Conservation (phyloP, 2,329 filamentous ascomycete species). For the Balansia obtecta region DNA sequence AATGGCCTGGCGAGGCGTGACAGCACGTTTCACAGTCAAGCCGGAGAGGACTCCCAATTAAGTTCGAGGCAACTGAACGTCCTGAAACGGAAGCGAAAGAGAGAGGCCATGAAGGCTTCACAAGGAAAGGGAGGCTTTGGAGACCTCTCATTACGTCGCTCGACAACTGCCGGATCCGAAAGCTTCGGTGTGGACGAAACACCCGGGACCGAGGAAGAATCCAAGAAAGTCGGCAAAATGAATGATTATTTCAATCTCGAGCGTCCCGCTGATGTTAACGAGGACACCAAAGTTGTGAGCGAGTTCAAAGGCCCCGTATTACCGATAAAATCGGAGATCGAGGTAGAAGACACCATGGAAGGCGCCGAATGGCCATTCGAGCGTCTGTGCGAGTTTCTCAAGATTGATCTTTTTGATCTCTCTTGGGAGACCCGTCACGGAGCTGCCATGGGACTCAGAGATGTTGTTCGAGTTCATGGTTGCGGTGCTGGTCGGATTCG, state of each 20-base stretch:
- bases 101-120: constrained; percentile 73
- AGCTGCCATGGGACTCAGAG: constrained; percentile 86
- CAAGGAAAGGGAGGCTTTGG: constrained; percentile 82
- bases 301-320: constrained; percentile 83
- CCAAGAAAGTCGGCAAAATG: constrained; percentile 50
- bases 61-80: constrained; percentile 93
- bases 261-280: constrained; percentile 62
- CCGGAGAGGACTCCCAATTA: constrained; percentile 55
- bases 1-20: constrained; percentile 23
- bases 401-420: constrained; percentile 83
- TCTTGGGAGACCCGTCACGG: constrained; percentile 95
- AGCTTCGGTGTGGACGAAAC: constrained; percentile 49
- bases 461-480: constrained; percentile 86
- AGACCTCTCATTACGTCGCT: constrained; percentile 62
- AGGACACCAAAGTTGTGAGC: constrained; percentile 83
- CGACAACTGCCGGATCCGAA: constrained; percentile 48
- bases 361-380: constrained; percentile 90
- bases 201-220: constrained; percentile 36
- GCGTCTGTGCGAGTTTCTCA: constrained; percentile 84
- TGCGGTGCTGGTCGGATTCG: constrained; percentile 68
- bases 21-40: constrained; percentile 25
- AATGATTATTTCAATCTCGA: constrained; percentile 88
- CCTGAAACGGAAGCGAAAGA: constrained; percentile 85
- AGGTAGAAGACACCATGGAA: constrained; percentile 63
- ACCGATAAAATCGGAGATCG: constrained; percentile 75